Conservation (phyloP, 352 stramenopile genomes). For the Phytophthora kernoviae region DNA sequence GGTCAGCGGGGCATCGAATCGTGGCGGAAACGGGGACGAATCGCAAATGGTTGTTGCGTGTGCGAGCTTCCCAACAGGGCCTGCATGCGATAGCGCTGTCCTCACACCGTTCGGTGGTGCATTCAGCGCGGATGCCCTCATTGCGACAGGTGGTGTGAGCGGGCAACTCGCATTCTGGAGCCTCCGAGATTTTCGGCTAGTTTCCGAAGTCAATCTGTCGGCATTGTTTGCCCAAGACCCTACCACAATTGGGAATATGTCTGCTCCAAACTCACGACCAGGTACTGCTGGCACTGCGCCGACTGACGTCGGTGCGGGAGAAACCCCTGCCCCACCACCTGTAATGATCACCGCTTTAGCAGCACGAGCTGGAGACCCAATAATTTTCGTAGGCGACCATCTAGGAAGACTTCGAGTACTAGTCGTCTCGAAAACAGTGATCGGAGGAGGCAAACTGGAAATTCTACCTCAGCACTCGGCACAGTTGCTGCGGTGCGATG, state of each 20-base stretch:
- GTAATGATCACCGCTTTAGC: slow-evolving; percentile 56
- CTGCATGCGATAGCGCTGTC: slow-evolving; percentile 45
- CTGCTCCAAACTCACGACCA: slow-evolving; percentile 16
- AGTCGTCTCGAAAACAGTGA: slow-evolving; percentile 57
- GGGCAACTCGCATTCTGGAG: slow-evolving; percentile 61
- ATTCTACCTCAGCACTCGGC: slow-evolving; percentile 66
- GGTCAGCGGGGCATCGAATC: slow-evolving; percentile 1
- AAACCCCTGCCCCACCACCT: slow-evolving; percentile 1
- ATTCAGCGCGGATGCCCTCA: slow-evolving; percentile 46
- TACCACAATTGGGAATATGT: slow-evolving; percentile 2
- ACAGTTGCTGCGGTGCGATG: slow-evolving; percentile 38
- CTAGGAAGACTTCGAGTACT: slow-evolving; percentile 60
- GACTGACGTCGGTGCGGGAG: not conserved
- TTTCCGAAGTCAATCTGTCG: slow-evolving; percentile 43
- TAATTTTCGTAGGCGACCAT: slow-evolving; percentile 70
- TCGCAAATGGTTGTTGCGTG: slow-evolving; percentile 46
- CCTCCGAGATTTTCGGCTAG: slow-evolving; percentile 45
- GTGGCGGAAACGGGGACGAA: slow-evolving; percentile 6
- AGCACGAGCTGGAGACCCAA: slow-evolving; percentile 49
- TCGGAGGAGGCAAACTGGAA: slow-evolving; percentile 49
- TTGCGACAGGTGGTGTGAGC: slow-evolving; percentile 57
- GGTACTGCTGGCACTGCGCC: slow-evolving; percentile 11
- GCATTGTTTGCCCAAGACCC: slow-evolving; percentile 44
- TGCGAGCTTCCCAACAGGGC: slow-evolving; percentile 55
- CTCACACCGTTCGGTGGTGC: slow-evolving; percentile 64